Base-by-base conservation (phyloP, 1,284 basidiomycete genomes). In the Rhodotorula glutinis region DNA sequence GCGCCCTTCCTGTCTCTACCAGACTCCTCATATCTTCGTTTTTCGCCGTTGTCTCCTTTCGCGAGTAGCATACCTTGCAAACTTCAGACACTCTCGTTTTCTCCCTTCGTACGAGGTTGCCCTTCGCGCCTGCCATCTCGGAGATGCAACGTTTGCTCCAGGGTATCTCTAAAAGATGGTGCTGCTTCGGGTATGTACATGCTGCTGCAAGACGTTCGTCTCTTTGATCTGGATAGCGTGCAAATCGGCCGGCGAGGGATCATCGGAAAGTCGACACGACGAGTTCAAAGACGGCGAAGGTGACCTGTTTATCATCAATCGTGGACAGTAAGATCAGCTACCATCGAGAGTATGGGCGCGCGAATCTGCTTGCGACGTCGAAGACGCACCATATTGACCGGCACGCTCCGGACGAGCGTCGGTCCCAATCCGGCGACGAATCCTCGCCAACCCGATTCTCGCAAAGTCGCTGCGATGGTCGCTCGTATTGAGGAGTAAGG, bases 351-450 rank as follows among this genome's bases (percentile, higher is more conserved):
- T 7, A 38, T 38, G 33, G 33, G 33, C 33, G 5, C 33, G 33
- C 33, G 33, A 38, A 5, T 11, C 33, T 38, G 11, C 33, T 11
- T n/a, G 13, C 30, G 13, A 17, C 21, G 17, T 25, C 30, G n/a
- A 8, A 5, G 23, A 63, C 79, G 76, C 30, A 80, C 80, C 77
- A 80, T 80, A 62, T 81, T 81, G 21, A 79, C 77, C 73, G 78
- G 65, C 33, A 81, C 86, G 69, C 71, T 88, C 87, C 91, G 82
- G 56, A 92, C 84, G 11, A 93, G 76, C 2, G 91, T 92, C 4
- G 91, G 89, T 11, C 85, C 81, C 47, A 93, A 78, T 0, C 91
- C 91, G 5, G 84, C 82, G 73, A 87, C 89, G 78, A 92, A 90
- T 9, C 89, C 88, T 9, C 80, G 74, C 27, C 82, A 71, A 0